Evolutionary conservation across 2,329 filamentous ascomycete genomes (phyloP).

Genomic region (Phyllosticta citribraziliensis): DNA sequence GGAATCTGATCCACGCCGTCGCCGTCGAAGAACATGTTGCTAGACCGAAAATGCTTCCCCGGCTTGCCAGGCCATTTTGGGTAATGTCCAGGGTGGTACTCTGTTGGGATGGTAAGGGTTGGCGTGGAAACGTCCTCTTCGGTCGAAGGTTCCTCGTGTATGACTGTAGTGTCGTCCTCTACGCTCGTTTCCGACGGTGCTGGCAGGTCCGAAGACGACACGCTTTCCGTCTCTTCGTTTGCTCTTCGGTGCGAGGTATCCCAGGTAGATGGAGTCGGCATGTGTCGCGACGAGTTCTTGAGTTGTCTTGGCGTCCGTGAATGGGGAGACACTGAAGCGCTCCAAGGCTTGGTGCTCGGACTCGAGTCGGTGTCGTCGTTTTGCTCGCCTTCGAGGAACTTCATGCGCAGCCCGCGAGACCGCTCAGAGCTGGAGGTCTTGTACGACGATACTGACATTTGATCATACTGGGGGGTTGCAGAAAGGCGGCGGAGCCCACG

Average conservation of each 20-base stretch:
- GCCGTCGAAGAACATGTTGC: slow-evolving; percentile 3
- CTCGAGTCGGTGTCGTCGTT: background rate
- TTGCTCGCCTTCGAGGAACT: slow-evolving; percentile 1
- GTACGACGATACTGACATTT: background rate
- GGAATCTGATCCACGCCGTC: slow-evolving; percentile 1
- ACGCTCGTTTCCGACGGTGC: background rate
- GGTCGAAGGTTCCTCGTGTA: background rate
- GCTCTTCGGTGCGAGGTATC: background rate
- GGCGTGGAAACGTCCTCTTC: slow-evolving; percentile 2
- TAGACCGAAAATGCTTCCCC: background rate
- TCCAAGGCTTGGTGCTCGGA: background rate
- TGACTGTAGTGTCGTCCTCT: background rate
- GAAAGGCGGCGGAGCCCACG: slow-evolving; percentile 1
- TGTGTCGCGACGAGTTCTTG: background rate
- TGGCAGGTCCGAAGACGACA: background rate
- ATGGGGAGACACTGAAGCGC: background rate
- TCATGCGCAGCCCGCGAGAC: background rate
- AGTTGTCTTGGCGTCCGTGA: background rate
- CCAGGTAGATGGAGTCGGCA: background rate
- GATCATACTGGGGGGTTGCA: background rate
- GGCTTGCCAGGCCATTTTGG: slow-evolving; percentile 2
- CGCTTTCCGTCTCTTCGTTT: background rate
- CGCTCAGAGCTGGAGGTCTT: slow-evolving; percentile 1
- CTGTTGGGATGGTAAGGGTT: slow-evolving; percentile 1
- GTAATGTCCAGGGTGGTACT: slow-evolving; percentile 6